These are phyloP conservation scores for Phyllosticta citrichinensis DNA, from an alignment of 2,329 filamentous ascomycete genomes.

Conservation along the genomic window DNA sequence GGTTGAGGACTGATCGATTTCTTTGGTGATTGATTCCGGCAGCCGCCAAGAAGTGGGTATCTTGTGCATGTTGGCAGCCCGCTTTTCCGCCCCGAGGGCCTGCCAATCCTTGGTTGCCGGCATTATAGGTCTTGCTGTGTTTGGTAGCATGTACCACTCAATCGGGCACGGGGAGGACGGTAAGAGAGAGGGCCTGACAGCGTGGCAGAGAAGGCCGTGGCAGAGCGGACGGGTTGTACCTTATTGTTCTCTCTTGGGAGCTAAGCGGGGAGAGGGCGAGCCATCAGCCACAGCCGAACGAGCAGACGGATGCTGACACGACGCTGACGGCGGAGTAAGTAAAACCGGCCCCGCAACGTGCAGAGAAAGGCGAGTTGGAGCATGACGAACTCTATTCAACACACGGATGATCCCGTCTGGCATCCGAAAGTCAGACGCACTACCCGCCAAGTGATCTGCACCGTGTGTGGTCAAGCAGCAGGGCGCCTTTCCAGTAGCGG, in stretches of 20 bases:
- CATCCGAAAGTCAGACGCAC: background rate
- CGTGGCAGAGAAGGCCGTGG: background rate
- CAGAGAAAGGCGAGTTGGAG: background rate
- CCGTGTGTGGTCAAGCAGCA: background rate
- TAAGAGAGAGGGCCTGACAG: background rate
- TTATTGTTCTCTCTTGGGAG: background rate
- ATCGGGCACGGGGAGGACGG: background rate
- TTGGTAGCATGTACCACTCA: background rate
- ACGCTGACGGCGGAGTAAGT: background rate
- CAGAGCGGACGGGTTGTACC: background rate
- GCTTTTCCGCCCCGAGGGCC: conserved; percentile 21
- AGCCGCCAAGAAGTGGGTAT: conserved; percentile 15
- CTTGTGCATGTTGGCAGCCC: conserved; percentile 17
- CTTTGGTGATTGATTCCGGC: background rate
- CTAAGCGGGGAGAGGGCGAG: background rate
- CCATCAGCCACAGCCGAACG: background rate
- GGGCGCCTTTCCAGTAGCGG: background rate
- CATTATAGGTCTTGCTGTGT: conserved; percentile 6
- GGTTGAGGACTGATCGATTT: background rate
- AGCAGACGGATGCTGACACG: background rate
- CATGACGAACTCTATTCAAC: background rate
- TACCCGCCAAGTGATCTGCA: background rate
- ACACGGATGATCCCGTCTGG: background rate
- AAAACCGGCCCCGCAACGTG: background rate
- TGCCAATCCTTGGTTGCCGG: conserved; percentile 16